A percentile compares a stretch with the other conserved stretches of the same genome.
phyloP scores from a whole-genome alignment of 2,329 filamentous ascomycete genomes.

The Ilyonectria destructans region DNA sequence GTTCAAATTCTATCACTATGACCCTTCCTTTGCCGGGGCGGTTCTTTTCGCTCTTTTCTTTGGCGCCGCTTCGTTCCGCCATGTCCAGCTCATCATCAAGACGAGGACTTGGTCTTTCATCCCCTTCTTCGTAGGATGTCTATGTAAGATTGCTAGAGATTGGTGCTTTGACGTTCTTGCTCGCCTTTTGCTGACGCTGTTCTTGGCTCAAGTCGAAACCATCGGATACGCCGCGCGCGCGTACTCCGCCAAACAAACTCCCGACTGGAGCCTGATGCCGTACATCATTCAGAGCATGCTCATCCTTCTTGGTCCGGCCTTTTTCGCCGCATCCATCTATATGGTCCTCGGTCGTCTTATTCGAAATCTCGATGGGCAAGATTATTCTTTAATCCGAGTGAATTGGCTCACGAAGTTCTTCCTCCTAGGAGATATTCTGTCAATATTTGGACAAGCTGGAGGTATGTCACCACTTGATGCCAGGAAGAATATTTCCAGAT shows the following conservation, averaged over 20 bases:
- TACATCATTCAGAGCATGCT: conserved; percentile 10
- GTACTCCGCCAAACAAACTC: neutral
- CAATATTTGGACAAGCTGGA: neutral
- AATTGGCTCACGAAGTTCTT: conserved; percentile 17
- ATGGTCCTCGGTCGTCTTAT: conserved; percentile 12
- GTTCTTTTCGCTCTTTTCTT: neutral
- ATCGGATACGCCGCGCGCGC: neutral
- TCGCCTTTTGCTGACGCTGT: neutral
- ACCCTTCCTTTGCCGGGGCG: neutral
- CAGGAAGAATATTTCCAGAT: too few species aligned
- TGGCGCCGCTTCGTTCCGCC: too few species aligned
- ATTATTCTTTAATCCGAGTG: conserved; percentile 9
- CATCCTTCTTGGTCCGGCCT: conserved; percentile 5
- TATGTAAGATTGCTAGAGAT: neutral
- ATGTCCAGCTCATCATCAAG: neutral
- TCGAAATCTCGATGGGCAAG: neutral
- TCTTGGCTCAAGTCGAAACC: neutral
- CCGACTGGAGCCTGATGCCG: conserved; percentile 5
- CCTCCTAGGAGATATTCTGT: conserved; percentile 14
- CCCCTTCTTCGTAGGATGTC: neutral
- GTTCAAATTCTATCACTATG: neutral
- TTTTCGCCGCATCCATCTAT: conserved; percentile 16
- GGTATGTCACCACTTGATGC: neutral
- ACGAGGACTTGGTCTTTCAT: neutral
- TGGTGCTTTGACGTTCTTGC: too few species aligned